phyloP scores from a whole-genome alignment of 306 rosid species.

The Hippophae rhamnoides region DNA sequence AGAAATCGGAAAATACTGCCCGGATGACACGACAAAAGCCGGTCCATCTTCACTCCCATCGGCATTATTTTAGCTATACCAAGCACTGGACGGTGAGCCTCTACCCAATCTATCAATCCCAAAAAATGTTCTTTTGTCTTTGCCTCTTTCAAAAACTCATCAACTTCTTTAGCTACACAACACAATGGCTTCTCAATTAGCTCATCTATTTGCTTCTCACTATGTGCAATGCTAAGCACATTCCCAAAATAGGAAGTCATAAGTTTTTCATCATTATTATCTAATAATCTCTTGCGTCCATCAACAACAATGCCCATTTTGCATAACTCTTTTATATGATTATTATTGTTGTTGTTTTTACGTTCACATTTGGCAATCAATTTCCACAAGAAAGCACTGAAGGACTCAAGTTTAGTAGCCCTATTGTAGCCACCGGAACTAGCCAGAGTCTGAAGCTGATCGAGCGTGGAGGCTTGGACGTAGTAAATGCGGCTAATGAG shows the following conservation, averaged over 20 bases:
- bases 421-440: not conserved
- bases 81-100: slow-evolving; percentile 44
- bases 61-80: slow-evolving; percentile 33
- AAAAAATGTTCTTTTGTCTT: slow-evolving; percentile 49
- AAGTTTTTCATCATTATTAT: not conserved
- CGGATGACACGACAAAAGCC: slow-evolving; percentile 61
- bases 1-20: slow-evolving; percentile 48
- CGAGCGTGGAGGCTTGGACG: slow-evolving; percentile 25
- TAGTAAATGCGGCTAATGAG: slow-evolving; percentile 52
- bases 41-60: slow-evolving; percentile 25
- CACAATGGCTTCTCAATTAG: slow-evolving; percentile 32
- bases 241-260: slow-evolving; percentile 54
- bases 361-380: slow-evolving; percentile 32
- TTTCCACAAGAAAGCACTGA: slow-evolving; percentile 69
- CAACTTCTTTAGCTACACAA: slow-evolving; percentile 39
- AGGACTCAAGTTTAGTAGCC: slow-evolving; percentile 44
- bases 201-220: slow-evolving; percentile 22
- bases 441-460: slow-evolving; percentile 37
- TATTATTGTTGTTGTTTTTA: not conserved
- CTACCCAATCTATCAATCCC: slow-evolving; percentile 75
- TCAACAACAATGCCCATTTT: slow-evolving; percentile 78
- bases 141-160: slow-evolving; percentile 24
- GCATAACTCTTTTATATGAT: not conserved
- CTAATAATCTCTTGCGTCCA: slow-evolving; percentile 37
- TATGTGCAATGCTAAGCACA: slow-evolving; percentile 56